Conservation (phyloP, 2,329 filamentous ascomycete species). For the Aureobasidium sp. region DNA sequence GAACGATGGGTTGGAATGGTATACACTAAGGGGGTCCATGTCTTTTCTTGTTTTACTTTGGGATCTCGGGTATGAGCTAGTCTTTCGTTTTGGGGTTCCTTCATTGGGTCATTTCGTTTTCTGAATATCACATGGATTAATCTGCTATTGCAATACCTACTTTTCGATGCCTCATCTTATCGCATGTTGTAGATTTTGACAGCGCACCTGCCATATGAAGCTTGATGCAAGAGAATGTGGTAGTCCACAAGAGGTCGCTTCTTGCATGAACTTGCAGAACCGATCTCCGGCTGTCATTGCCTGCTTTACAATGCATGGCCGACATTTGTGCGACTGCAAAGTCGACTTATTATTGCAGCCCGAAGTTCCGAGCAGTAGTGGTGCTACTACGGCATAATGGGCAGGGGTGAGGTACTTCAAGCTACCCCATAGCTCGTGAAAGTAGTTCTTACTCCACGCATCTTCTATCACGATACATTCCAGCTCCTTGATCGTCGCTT, state of each 20-base stretch:
- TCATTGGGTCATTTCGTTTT: background rate
- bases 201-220: background rate
- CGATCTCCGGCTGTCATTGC: background rate
- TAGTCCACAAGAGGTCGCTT: background rate
- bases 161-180: background rate
- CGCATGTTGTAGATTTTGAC: background rate
- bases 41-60: background rate
- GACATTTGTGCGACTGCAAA: background rate
- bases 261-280: background rate
- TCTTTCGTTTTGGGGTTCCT: background rate
- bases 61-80: background rate
- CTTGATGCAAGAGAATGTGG: background rate
- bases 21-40: background rate
- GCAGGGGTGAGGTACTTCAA: background rate
- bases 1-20: background rate
- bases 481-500: too few species aligned
- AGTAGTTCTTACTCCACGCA: background rate
- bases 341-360: background rate
- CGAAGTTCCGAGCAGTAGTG: background rate
- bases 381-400: background rate
- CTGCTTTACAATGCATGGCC: background rate
- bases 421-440: background rate
- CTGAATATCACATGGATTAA: background rate
- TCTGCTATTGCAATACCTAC: background rate
- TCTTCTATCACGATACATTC: background rate